Base-by-base conservation (phyloP, 106 monocot species). In the Chionographis japonica region DNA sequence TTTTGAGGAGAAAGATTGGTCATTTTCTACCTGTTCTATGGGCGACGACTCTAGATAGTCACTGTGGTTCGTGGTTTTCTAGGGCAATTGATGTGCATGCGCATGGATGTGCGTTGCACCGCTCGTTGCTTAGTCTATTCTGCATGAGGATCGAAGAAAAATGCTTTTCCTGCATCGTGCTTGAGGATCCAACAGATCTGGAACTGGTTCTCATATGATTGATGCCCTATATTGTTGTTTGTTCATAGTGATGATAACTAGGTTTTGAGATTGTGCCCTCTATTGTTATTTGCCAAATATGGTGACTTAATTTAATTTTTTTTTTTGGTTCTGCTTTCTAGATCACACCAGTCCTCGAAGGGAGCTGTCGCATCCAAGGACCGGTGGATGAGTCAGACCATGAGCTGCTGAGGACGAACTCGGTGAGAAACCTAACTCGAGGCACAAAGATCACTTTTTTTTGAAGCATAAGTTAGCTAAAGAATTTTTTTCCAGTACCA, bases 321-420 rank as follows among this genome's bases (percentile, higher is more conserved):
- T 40, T 62, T 53, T 50, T 68, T 15, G 37, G 40, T 15, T 40
- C 46, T 72, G 16, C 72, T 58, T 78, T 78, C 51, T 69, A 84
- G 82, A 82, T 84, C 42, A 79, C 81, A 49, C 79, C 78, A 54
- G 64, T 81, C 16, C 64, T 81, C 18, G 57, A 82, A 71, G 79
- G 74, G 65, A 81, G 61, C 64, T 81, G 50, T 68, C 76, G 55
- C 63, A 77, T 82, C 11, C 76, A 79, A 79, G 79, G 76, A 40
- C 79, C 81, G 37, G 69, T 70, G 61, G 78, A 76, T 57, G 75
- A 78, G 38, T 55, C 17, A 4, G 76, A 78, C 8, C 59, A 62
- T 50, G 70, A 73, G 41, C 54, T 62, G 53, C 40, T 46, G 50
- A 50, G 35, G 40, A 52, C 53, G 17, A 63, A 78, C 42, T 65